Evolutionary conservation across 306 rosid species (phyloP).

Genomic region (Sindora glabra): DNA sequence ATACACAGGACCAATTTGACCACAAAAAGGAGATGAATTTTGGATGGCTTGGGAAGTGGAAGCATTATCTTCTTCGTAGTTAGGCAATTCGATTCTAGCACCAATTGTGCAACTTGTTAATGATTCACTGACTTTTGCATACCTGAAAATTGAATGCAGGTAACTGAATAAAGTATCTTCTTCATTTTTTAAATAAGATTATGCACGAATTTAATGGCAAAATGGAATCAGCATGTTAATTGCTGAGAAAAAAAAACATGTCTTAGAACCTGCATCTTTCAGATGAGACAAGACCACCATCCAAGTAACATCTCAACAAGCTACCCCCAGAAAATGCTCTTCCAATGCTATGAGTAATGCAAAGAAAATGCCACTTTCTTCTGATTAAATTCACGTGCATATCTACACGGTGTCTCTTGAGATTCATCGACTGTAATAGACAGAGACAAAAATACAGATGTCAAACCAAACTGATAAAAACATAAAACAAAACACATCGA

Average conservation of each 20-base stretch:
- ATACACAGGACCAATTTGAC: slow-evolving; percentile 94
- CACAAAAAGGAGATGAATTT: slow-evolving; percentile 72
- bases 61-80: slow-evolving; percentile 49
- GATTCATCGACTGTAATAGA: slow-evolving; percentile 61
- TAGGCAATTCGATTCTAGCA: slow-evolving; percentile 54
- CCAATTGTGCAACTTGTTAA: slow-evolving; percentile 79
- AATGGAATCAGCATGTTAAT: not conserved
- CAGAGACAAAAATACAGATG: slow-evolving; percentile 2
- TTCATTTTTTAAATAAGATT: not conserved
- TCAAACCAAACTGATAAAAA: slow-evolving; percentile 12
- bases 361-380: slow-evolving; percentile 92
- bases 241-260: slow-evolving; percentile 4
- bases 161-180: slow-evolving; percentile 6
- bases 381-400: slow-evolving; percentile 49
- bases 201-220: not conserved
- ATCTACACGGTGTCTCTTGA: slow-evolving; percentile 74
- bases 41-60: slow-evolving; percentile 44
- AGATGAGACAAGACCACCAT: slow-evolving; percentile 86
- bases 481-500: not conserved
- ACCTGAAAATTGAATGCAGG: slow-evolving; percentile 44
- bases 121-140: slow-evolving; percentile 79
- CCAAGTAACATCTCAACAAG: slow-evolving; percentile 78
- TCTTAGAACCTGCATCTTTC: slow-evolving; percentile 88
- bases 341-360: slow-evolving; percentile 93
- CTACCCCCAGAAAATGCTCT: slow-evolving; percentile 98